A percentile compares a stretch with the other conserved stretches of the same genome.
phyloP scores from a whole-genome alignment of 257 asterid genomes.

The Prunella vulgaris region DNA sequence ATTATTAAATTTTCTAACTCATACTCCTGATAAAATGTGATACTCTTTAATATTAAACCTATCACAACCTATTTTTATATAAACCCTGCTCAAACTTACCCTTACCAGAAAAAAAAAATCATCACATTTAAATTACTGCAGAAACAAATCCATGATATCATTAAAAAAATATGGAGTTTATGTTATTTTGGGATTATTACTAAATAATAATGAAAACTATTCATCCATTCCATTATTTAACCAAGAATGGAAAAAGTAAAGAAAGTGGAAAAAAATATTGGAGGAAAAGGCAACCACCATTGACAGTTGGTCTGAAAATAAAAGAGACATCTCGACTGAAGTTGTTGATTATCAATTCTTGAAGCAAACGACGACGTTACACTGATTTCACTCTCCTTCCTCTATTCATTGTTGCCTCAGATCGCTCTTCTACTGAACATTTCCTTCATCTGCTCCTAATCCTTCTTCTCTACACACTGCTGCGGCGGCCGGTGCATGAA shows the following conservation, averaged over 20 bases:
- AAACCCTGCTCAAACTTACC: too few relatives aligned
- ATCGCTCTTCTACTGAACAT: constrained; percentile 30
- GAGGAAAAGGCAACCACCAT: constrained; percentile 20
- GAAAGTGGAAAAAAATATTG: not conserved
- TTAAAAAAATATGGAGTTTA: not conserved
- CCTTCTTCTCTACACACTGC: not conserved
- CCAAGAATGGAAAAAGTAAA: not conserved
- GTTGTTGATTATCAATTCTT: constrained; percentile 31
- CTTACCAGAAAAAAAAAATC: not conserved
- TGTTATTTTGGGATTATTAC: not conserved
- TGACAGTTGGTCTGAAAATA: constrained; percentile 30
- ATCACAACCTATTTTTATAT: too few relatives aligned
- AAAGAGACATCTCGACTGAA: constrained; percentile 37
- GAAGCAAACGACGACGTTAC: constrained; percentile 64
- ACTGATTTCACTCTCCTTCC: constrained; percentile 32
- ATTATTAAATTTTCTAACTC: too few relatives aligned
- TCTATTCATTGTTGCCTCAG: constrained; percentile 42
- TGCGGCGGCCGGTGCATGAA: not conserved
- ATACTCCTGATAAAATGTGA: too few relatives aligned
- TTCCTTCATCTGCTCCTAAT: not conserved
- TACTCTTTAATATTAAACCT: too few relatives aligned
- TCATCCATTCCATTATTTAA: too few relatives aligned
- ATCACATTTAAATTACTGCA: not conserved
- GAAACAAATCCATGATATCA: not conserved
- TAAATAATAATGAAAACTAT: too few relatives aligned